Percentiles rank a stretch among this genome's conserved stretches.
These are phyloP conservation scores for Cryomyces antarcticus DNA, from an alignment of 495 filamentous ascomycete genomes.

Conservation along the genomic window DNA sequence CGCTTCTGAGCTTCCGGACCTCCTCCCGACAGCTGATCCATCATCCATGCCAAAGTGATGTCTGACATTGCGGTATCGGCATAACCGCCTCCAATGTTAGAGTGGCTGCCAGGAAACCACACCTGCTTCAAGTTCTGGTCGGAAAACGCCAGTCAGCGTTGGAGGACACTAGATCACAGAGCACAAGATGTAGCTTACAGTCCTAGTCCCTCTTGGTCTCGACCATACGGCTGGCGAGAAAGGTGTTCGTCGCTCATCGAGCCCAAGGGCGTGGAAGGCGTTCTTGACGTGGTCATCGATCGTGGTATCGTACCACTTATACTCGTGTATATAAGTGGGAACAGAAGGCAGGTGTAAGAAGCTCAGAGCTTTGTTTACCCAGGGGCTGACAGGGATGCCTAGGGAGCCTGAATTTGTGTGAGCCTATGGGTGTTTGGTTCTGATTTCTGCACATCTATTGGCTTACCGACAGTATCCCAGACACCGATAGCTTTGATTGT, in stretches of 20 bases:
- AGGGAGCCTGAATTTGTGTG: neutral
- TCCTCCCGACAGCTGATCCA: slow-evolving; percentile 32
- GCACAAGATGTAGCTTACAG: slow-evolving; percentile 2
- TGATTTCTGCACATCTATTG: too few species aligned
- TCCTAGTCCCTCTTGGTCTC: slow-evolving; percentile 19
- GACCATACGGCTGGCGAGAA: slow-evolving; percentile 50
- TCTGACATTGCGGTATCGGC: slow-evolving; percentile 40
- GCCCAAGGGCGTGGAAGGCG: slow-evolving; percentile 51
- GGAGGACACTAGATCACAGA: neutral
- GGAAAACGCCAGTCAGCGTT: slow-evolving; percentile 10
- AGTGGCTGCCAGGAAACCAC: slow-evolving; percentile 55
- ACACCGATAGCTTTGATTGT: slow-evolving; percentile 20
- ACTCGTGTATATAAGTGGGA: neutral
- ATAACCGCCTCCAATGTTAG: slow-evolving; percentile 42
- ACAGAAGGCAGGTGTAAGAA: neutral
- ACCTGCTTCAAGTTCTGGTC: slow-evolving; percentile 40
- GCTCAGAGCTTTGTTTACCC: neutral
- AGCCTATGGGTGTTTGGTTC: too few species aligned
- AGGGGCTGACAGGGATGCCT: neutral
- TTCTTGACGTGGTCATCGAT: slow-evolving; percentile 37
- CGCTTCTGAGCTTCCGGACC: slow-evolving; percentile 1
- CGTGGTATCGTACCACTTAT: slow-evolving; percentile 35
- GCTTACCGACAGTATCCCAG: slow-evolving; percentile 19
- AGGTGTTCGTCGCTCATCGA: slow-evolving; percentile 43
- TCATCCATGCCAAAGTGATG: slow-evolving; percentile 53